Evolutionary conservation across 257 asterid species (phyloP).

Genomic region (Ligustrum vulgare): DNA sequence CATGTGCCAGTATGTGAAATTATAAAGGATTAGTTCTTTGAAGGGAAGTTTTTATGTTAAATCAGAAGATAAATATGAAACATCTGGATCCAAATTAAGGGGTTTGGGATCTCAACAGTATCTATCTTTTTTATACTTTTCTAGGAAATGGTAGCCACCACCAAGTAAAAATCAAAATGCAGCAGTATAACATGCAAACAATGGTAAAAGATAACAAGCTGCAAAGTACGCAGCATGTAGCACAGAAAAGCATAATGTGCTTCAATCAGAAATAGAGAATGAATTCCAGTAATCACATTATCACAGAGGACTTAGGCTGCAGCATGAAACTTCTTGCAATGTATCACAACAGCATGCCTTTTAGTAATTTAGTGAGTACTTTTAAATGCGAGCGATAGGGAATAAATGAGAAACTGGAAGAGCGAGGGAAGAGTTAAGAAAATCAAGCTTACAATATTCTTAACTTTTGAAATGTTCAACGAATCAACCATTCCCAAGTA

Average conservation of each 20-base stretch:
- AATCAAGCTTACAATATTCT: slow-evolving; percentile 56
- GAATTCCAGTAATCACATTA: neutral
- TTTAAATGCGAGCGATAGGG: slow-evolving; percentile 8
- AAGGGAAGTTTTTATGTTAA: neutral
- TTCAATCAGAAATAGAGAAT: neutral
- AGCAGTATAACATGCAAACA: neutral
- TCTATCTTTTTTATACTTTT: neutral
- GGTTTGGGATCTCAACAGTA: slow-evolving; percentile 10
- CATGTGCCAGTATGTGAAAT: slow-evolving; percentile 4
- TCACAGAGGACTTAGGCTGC: slow-evolving; percentile 1
- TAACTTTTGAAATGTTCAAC: slow-evolving; percentile 59
- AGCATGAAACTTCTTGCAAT: slow-evolving; percentile 1
- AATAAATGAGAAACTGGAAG: neutral
- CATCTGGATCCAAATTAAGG: slow-evolving; percentile 2
- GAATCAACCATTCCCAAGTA: slow-evolving; percentile 83
- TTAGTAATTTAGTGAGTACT: slow-evolving; percentile 1
- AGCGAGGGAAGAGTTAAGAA: slow-evolving; percentile 9
- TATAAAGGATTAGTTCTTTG: neutral
- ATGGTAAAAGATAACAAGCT: neutral
- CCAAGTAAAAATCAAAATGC: neutral
- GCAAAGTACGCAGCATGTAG: neutral
- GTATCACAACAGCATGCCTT: slow-evolving; percentile 10
- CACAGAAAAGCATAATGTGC: neutral
- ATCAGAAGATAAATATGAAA: slow-evolving; percentile 11
- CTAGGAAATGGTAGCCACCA: slow-evolving; percentile 17